These are phyloP conservation scores for Edaphochlamys debaryana DNA, from an alignment of 139 green algal genomes.

Conservation along the genomic window DNA sequence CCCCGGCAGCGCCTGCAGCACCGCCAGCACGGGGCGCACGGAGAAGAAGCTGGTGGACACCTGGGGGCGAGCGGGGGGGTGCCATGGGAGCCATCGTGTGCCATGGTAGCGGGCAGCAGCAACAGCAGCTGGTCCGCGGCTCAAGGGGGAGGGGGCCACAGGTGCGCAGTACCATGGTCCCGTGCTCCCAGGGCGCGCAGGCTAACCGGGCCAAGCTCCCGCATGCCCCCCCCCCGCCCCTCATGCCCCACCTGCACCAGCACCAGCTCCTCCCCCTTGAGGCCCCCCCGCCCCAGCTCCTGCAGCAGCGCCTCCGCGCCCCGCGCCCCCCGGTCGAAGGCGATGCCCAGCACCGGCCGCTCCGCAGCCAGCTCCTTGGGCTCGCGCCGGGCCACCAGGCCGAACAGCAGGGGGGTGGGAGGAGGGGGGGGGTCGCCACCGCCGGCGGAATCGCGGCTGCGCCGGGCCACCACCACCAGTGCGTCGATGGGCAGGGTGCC, in stretches of 20 bases:
- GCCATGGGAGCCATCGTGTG: too few relatives aligned
- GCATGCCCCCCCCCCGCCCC: too few relatives aligned
- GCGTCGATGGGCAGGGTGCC: constrained; percentile 50
- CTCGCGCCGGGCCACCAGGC: constrained; percentile 46
- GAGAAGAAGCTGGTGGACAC: constrained; percentile 51
- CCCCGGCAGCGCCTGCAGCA: constrained; percentile 54
- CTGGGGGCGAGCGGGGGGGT: too few relatives aligned
- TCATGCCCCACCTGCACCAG: constrained; percentile 58
- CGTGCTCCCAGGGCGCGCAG: too few relatives aligned
- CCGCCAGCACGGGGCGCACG: constrained; percentile 56
- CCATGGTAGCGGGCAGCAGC: too few relatives aligned
- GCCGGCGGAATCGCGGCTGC: not conserved
- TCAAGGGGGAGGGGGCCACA: too few relatives aligned
- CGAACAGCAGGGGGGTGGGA: constrained; percentile 46
- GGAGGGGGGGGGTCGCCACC: too few relatives aligned
- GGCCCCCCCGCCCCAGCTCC: constrained; percentile 1
- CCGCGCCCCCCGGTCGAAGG: constrained; percentile 40
- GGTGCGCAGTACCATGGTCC: too few relatives aligned
- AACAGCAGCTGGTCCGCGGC: too few relatives aligned
- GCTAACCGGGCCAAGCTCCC: too few relatives aligned
- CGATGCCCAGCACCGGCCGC: constrained; percentile 47
- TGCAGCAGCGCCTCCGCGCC: constrained; percentile 33
- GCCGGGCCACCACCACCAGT: constrained; percentile 44
- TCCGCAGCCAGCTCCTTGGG: constrained; percentile 40
- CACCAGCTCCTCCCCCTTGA: constrained; percentile 11